Conservation (phyloP, 371 early-diverging fungal genomes). For the Dichotomocladium elegans region DNA sequence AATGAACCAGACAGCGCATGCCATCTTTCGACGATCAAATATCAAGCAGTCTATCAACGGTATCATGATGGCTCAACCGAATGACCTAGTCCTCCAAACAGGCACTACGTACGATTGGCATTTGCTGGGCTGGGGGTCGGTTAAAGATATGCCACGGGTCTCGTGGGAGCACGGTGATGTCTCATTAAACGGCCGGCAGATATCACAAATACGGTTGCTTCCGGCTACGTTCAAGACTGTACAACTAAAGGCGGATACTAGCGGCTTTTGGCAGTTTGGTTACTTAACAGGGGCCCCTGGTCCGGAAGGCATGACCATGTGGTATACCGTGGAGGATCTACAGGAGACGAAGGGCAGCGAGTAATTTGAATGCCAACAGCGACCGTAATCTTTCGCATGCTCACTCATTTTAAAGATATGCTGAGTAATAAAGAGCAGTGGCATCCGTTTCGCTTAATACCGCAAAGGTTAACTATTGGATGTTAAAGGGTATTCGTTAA, state of each 20-base stretch:
- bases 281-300: conserved; percentile 8
- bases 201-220: conserved; percentile 21
- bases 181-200: conserved; percentile 3
- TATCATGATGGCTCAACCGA: conserved; percentile 18
- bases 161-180: conserved; percentile 26
- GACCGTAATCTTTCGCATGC: too few relatives aligned
- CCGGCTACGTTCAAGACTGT: conserved; percentile 41
- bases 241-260: conserved; percentile 2
- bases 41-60: conserved; percentile 36
- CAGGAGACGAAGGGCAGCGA: too few relatives aligned
- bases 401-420: too few relatives aligned
- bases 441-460: too few relatives aligned
- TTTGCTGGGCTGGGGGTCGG: conserved; percentile 40
- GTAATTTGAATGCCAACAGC: too few relatives aligned
- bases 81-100: conserved; percentile 17
- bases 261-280: conserved; percentile 16
- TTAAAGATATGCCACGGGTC: conserved; percentile 24
- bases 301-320: conserved; percentile 18
- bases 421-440: too few relatives aligned
- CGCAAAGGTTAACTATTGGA: too few relatives aligned
- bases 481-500: too few relatives aligned
- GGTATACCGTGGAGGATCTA: conserved; percentile 6
- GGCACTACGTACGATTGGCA: conserved; percentile 24
- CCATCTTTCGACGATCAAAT: conserved; percentile 15
- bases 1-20: neutral